Evolutionary conservation across 129 eudicot genomes (phyloP), one percentile per base, ranked within the genome.

Genomic region (Logfia minima): DNA sequence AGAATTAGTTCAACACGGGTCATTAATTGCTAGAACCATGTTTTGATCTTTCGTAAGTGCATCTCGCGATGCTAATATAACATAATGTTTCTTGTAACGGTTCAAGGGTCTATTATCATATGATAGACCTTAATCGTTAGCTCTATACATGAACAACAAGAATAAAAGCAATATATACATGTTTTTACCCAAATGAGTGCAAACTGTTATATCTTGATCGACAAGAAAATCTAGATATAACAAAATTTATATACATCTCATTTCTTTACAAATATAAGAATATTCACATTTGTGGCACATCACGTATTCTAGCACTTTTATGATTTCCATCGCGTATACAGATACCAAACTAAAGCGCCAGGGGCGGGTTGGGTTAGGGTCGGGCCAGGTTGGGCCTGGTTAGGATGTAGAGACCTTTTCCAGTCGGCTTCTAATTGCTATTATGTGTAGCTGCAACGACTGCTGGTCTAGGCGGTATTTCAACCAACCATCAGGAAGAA

Each of bases 401-500:
- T 58, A 10, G 85, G 64, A 37, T 88, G 28, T 3, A 41, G 66
- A 52, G 64, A 86, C 86, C 90, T 80, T 68, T 76, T 84, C 8
- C 84, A 85, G 41, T 63, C 68, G 84, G 70, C 87, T 81, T 84
- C 77, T 89, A 87, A 82, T 86, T 87, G 70, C 77, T 81, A 63
- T 56, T 56, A 69, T 48, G 56, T n/a, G 28, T 23, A 29, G 80
- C 66, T 21, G 62, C 74, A 61, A 58, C 82, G 45, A 83, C 90
- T 79, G 85, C 88, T 43, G 67, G 78, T 82, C 87, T 80, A 41
- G 86, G 83, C 5, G 86, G 92, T 68, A 83, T 84, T 55, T 87
- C 93, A 67, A 87, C 87, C 91, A 82, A 39, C 88, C 91, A 16
- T 88, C 90, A 0, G 96, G 96, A 45, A 92, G 96, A 60, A 92